Evolutionary conservation across 176 grass and related monocot genomes (phyloP).

Genomic region (Puya raimondii): DNA sequence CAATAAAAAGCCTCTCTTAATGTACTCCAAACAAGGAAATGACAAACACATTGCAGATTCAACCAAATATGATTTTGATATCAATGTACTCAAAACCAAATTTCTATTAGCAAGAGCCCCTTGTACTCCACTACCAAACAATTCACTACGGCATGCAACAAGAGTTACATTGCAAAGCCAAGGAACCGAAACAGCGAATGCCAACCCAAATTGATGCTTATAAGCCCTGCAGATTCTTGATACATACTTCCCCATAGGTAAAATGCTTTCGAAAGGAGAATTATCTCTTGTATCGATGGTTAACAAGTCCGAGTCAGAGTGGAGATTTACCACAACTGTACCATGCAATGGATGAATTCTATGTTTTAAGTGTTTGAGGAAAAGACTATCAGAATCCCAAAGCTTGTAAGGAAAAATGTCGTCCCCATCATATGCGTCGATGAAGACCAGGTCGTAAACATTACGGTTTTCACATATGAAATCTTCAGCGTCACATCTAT

Average conservation of each 20-base stretch:
- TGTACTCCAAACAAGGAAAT: constrained; percentile 60
- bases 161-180: constrained; percentile 85
- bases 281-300: constrained; percentile 1
- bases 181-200: constrained; percentile 40
- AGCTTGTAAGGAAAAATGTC: constrained; percentile 79
- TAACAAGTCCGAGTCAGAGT: constrained; percentile 41
- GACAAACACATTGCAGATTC: constrained; percentile 40
- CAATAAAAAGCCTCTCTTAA: constrained; percentile 55
- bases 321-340: constrained; percentile 81
- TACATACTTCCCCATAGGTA: constrained; percentile 48
- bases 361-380: constrained; percentile 53
- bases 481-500: constrained; percentile 54
- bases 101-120: constrained; percentile 20
- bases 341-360: constrained; percentile 67
- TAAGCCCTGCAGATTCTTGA: constrained; percentile 56
- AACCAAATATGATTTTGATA: constrained; percentile 44
- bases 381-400: constrained; percentile 52
- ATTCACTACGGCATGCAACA: constrained; percentile 40
- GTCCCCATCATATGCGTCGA: constrained; percentile 76
- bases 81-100: constrained; percentile 43
- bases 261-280: constrained; percentile 19
- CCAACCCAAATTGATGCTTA: constrained; percentile 62
- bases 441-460: constrained; percentile 67
- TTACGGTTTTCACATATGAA: constrained; percentile 31
- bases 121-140: background rate